A percentile compares a stretch with the other conserved stretches of the same genome.
Conservation (phyloP, 192 early-diverging fungal species). For the Funneliformis mosseae region DNA sequence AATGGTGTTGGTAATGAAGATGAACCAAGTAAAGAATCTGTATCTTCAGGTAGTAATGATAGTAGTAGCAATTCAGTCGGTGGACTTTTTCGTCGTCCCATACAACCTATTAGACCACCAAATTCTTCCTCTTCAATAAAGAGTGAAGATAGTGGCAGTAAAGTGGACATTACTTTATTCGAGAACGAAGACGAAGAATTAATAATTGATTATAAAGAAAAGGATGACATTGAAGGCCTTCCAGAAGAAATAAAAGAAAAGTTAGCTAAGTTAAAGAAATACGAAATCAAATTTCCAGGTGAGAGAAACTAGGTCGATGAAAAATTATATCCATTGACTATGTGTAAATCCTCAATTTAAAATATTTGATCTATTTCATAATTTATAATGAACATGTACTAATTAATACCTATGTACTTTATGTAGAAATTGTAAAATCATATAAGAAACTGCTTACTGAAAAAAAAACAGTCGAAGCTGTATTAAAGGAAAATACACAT, state of each 20-base stretch:
- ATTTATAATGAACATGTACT: too few relatives aligned
- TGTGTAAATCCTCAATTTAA: too few relatives aligned
- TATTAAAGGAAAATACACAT: slow-evolving; percentile 41
- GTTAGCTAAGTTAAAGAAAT: slow-evolving; percentile 41
- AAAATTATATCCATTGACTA: too few relatives aligned
- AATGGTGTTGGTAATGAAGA: neutral
- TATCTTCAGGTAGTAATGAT: neutral
- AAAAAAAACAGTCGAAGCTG: slow-evolving; percentile 43
- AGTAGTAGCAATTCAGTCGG: neutral
- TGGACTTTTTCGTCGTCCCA: neutral
- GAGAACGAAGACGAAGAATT: neutral
- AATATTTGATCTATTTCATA: too few relatives aligned
- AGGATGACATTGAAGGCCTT: neutral
- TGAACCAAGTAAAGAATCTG: neutral
- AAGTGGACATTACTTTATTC: neutral
- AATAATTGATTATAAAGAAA: neutral
- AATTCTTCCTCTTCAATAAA: neutral
- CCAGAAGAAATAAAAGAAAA: slow-evolving; percentile 40
- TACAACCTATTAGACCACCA: neutral
- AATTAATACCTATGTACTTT: neutral
- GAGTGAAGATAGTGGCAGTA: neutral
- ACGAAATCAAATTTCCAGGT: slow-evolving; percentile 47
- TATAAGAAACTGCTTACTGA: slow-evolving; percentile 45
- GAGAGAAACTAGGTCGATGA: too few relatives aligned
- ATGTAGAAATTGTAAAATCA: slow-evolving; percentile 38